phyloP scores from a whole-genome alignment of 305 asterid genomes.

The Ilex paraguariensis region DNA sequence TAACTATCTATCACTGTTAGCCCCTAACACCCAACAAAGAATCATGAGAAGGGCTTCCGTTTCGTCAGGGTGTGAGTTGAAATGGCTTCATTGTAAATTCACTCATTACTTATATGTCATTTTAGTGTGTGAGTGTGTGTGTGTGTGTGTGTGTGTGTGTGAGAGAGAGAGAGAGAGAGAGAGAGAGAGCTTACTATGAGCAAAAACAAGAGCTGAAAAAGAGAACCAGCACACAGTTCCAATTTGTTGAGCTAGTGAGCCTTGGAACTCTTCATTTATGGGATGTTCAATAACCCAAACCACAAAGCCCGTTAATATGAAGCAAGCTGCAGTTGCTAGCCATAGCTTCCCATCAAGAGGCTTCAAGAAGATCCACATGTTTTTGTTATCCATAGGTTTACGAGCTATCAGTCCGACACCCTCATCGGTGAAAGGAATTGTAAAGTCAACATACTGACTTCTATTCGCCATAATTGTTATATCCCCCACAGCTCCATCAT shows the following conservation, averaged over 20 bases:
- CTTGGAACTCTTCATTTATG: constrained; percentile 17
- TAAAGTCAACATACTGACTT: constrained; percentile 36
- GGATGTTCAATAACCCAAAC: constrained; percentile 20
- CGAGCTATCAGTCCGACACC: constrained; percentile 29
- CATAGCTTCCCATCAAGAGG: constrained; percentile 14
- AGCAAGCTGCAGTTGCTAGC: constrained; percentile 10
- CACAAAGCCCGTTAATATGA: constrained; percentile 7
- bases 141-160: too few relatives aligned
- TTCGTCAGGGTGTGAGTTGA: too few relatives aligned
- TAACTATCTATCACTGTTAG: too few relatives aligned
- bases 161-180: neutral
- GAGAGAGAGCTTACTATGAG: constrained; percentile 21
- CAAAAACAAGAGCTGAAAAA: constrained; percentile 21
- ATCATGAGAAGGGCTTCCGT: too few relatives aligned
- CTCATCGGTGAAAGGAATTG: constrained; percentile 30
- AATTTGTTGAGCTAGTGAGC: constrained; percentile 13
- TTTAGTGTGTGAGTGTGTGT: too few relatives aligned
- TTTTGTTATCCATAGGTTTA: neutral
- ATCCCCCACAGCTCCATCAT: constrained; percentile 44
- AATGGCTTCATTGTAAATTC: too few relatives aligned
- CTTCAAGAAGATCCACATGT: constrained; percentile 18
- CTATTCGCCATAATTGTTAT: constrained; percentile 32
- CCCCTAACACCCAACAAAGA: too few relatives aligned
- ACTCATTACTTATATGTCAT: neutral
- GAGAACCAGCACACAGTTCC: constrained; percentile 23